These are phyloP conservation scores for Lojkania enalia DNA, from an alignment of 2,329 filamentous ascomycete species.

Conservation along the genomic window DNA sequence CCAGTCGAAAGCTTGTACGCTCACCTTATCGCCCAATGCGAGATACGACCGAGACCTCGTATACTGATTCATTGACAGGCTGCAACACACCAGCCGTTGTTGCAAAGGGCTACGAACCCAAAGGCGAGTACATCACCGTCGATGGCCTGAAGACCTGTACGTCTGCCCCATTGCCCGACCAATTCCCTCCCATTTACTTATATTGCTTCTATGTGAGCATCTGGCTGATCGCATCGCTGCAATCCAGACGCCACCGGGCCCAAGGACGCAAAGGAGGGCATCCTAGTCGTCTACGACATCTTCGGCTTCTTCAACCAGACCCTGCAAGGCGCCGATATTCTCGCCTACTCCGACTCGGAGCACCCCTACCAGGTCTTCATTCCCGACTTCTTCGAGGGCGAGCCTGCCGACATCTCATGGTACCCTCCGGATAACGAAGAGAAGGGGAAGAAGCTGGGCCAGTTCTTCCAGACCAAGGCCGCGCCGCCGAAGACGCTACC, in stretches of 20 bases:
- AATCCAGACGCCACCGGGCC: slow-evolving; percentile 60
- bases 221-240: background rate
- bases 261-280: slow-evolving; percentile 58
- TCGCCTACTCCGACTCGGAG: slow-evolving; percentile 65
- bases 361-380: slow-evolving; percentile 83
- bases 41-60: background rate
- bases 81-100: slow-evolving; percentile 57
- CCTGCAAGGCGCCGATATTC: slow-evolving; percentile 65
- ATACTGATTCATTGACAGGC: slow-evolving; percentile 31
- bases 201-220: background rate
- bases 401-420: slow-evolving; percentile 65
- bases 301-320: slow-evolving; percentile 68
- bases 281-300: slow-evolving; percentile 64
- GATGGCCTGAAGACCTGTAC: slow-evolving; percentile 65
- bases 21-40: no score
- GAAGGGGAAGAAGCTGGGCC: slow-evolving; percentile 61
- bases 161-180: slow-evolving; percentile 18
- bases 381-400: slow-evolving; percentile 86
- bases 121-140: slow-evolving; percentile 62
- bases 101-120: slow-evolving; percentile 56
- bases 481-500: slow-evolving; percentile 61
- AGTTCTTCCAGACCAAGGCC: slow-evolving; percentile 62
- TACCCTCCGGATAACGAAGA: slow-evolving; percentile 64
- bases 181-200: background rate
- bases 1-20: slow-evolving; percentile 40